Base-by-base conservation (phyloP, 164 flowering plant genomes). In the Magnolia kwangsiensis region DNA sequence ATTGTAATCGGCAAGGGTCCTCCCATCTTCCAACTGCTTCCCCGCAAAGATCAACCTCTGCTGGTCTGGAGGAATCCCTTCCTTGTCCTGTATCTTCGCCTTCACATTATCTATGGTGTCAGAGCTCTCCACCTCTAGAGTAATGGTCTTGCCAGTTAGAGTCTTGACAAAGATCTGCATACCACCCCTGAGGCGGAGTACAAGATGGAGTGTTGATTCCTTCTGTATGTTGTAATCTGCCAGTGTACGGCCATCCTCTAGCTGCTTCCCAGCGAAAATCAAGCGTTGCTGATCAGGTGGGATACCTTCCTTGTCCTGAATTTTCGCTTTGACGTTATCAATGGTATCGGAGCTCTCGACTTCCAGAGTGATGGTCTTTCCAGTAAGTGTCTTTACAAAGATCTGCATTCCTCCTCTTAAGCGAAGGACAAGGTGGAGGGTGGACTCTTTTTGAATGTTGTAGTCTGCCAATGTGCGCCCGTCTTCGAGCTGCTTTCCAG, bases 341-440 rank as follows among this genome's bases (percentile, higher is more conserved):
- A 37, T 37, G 45, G 45, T 37, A 7, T 37, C 45, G 45, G 45
- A 37, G 7, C 45, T 37, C 45, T 37, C 45, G 45, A 37, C 45
- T 37, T 37, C 45, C 45, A 37, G 45, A 37, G 45, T 37, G 45
- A 37, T 37, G 45, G 45, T 37, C 45, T 37, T 37, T 37, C 45
- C 45, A 37, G 45, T 37, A 3, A 37, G 45, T 37, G 45, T 37
- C 7, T 37, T 37, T 7, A 37, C 45, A 5, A 37, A 37, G 45
- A 37, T 37, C 45, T 37, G 45, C 45, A 37, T 37, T 7, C 69
- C 69, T 4, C 72, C 72, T 13, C 72, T 18, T 50, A 70, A 50
- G 14, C 72, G 50, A 16, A 70, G 72, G 72, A 70, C 72, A 70
- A 70, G 72, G 72, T 70, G 72, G 21, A 70, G 72, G 23, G 72